Evolutionary conservation across 169 alveolate genomes (phyloP), one percentile per base, ranked within the genome.

Genomic region (Plasmodium gaboni): DNA sequence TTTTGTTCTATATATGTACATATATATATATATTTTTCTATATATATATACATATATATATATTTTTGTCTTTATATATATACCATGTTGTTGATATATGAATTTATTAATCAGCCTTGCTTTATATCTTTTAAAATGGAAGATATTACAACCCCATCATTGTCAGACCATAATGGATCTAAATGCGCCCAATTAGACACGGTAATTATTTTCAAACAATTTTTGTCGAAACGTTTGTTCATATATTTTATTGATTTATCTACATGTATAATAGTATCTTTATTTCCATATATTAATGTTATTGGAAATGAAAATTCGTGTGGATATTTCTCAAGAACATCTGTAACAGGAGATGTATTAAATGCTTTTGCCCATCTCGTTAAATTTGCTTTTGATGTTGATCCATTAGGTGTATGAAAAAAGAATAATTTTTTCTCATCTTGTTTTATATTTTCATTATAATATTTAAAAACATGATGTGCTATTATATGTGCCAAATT

Each of bases 401-500:
- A 6, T 12, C 89, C 89, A 64, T 69, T 64, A 17, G 89, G 89
- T 0, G 89, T 78, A 59, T 78, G 51, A 8, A 9, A 17, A 24
- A n/a, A 78, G 55, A 22, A 63, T 28, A 63, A 17, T 9, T 50
- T 42, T 44, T 78, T 78, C 2, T 74, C 67, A 12, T 60, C 46
- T 6, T 28, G n/a, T 8, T 26, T 50, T 7, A 63, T 8, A 42
- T 48, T 1, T 28, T 28, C 59, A 2, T 22, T 50, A 69, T 50
- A 64, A 48, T 28, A 50, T 44, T 78, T 78, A 44, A 78, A 50
- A 3, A 78, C 7, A 6, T 65, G 24, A 7, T 38, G 70, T 0
- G 89, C 67, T 2, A 50, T 26, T 24, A 63, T 17, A 78, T 78
- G 71, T 50, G 78, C 69, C 50, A 26, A 8, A 13, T 2, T n/a